Percentiles rank a stretch among this genome's conserved stretches.
phyloP scores from a whole-genome alignment of 2,329 filamentous ascomycete genomes.

The Amauroascus niger region DNA sequence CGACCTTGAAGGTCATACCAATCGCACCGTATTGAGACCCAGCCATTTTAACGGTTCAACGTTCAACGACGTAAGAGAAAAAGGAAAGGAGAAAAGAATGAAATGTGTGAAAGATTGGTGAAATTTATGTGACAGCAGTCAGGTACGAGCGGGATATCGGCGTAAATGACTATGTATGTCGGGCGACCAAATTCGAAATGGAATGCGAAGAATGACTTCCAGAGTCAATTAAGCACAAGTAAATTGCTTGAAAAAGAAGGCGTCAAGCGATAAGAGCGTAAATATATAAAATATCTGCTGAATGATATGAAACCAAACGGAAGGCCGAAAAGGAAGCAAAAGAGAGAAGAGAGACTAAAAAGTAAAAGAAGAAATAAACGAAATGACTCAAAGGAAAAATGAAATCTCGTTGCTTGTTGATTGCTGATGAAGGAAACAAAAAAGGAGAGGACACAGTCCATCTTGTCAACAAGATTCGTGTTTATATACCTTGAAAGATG shows the following conservation, averaged over 20 bases:
- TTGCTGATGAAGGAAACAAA: constrained; percentile 9
- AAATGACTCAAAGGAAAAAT: constrained; percentile 3
- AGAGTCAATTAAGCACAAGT: constrained; percentile 6
- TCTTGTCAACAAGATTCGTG: background rate
- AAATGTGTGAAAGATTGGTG: background rate
- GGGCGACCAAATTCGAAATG: background rate
- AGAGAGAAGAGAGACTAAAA: constrained; percentile 5
- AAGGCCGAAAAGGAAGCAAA: background rate
- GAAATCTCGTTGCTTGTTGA: constrained; percentile 11
- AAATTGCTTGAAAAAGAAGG: constrained; percentile 14
- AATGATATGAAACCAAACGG: constrained; percentile 2
- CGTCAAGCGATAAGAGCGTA: constrained; percentile 12
- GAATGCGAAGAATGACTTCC: constrained; percentile 1
- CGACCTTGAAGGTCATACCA: constrained; percentile 66
- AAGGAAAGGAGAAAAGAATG: background rate
- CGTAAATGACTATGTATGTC: background rate
- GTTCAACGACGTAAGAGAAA: background rate
- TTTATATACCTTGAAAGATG: constrained; percentile 8
- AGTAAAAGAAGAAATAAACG: constrained; percentile 4
- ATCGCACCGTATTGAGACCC: constrained; percentile 58
- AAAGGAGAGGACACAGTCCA: background rate
- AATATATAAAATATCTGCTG: constrained; percentile 1
- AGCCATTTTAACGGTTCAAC: constrained; percentile 39
- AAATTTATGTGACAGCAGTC: background rate
- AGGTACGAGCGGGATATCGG: background rate